These are phyloP conservation scores for Lepidium didymum DNA, from an alignment of 345 rosid genomes.

Conservation along the genomic window DNA sequence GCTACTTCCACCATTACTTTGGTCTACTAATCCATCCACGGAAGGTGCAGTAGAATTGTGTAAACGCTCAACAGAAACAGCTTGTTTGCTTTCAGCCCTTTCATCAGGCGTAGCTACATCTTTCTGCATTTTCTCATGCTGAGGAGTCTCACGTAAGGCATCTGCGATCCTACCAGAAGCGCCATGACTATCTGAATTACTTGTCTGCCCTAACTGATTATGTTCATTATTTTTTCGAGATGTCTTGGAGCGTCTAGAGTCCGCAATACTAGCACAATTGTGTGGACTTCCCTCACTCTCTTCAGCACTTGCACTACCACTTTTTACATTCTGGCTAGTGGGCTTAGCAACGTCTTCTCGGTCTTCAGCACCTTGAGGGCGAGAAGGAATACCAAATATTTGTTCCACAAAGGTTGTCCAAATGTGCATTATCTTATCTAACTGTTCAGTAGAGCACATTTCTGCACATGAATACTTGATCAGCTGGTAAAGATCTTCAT, in stretches of 20 bases:
- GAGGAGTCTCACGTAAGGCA: conserved; percentile 5
- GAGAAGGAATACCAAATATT: conserved; percentile 58
- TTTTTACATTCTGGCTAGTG: conserved; percentile 40
- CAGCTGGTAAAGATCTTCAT: conserved; percentile 83
- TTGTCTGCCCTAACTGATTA: conserved; percentile 45
- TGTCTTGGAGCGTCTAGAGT: conserved; percentile 35
- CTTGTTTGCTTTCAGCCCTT: conserved; percentile 23
- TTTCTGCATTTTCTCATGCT: conserved; percentile 32
- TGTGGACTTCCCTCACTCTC: conserved; percentile 61
- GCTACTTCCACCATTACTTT: conserved; percentile 5
- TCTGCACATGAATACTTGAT: conserved; percentile 80
- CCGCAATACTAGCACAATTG: conserved; percentile 29
- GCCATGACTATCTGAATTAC: neutral
- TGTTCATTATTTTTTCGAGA: conserved; percentile 47
- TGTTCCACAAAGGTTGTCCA: conserved; percentile 90
- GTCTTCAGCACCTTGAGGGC: conserved; percentile 69
- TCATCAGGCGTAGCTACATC: conserved; percentile 40
- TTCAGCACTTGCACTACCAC: conserved; percentile 37
- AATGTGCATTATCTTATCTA: conserved; percentile 68
- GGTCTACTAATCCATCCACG: conserved; percentile 4
- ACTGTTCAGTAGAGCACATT: conserved; percentile 74
- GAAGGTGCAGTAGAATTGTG: neutral
- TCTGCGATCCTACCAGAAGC: conserved; percentile 27
- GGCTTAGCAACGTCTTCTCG: conserved; percentile 58
- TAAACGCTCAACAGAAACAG: neutral